Base-by-base conservation (phyloP, 768 basidiomycete genomes). In the Cyclocybe aegerita region DNA sequence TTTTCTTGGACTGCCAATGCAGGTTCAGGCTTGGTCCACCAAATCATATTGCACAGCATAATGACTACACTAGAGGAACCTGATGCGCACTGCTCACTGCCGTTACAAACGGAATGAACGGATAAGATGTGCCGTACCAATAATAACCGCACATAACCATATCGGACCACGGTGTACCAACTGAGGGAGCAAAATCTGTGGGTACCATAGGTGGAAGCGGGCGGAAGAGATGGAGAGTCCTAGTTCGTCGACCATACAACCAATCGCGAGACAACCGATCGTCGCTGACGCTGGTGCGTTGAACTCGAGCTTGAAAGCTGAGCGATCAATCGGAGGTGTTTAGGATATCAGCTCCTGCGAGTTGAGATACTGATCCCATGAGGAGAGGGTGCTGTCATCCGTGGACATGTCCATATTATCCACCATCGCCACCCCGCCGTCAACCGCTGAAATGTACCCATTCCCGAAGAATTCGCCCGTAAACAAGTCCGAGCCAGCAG, bases 41-140 rank as follows among this genome's bases (percentile, higher is more conserved):
- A 50, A 50, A 50, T 54, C 49, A 54, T 50, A 54, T 54, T 54
- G 53, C 53, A 38, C 53, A 46, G 53, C 53, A 54, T 39, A 43
- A 44, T 40, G 44, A 46, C 39, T 39, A 12, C 39, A 50, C 44
- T 39, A 29, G 29, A 15, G 32, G 44, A 43, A 31, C 48, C 48
- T 32, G 38, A 50, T 11, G 17, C 42, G 42, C 29, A 11, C 36
- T 14, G 14, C 38, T 45, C 43, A 49, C 33, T 37, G 33, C 49
- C 53, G 50, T 54, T 54, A 46, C 53, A 54, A 54, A 54, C 46
- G 53, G 49, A 35, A 42, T 23, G 23, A 23, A 23, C 23, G 23
- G 5, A 23, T n/a, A 23, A 23, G 23, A 23, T 23, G 23, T 23
- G 23, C 23, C 23, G 23, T 23, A 23, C 23, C 23, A 14, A 29